These are phyloP conservation scores for Metschnikowia noctiluminum DNA, from an alignment of 805 yeast genomes.

Conservation along the genomic window DNA sequence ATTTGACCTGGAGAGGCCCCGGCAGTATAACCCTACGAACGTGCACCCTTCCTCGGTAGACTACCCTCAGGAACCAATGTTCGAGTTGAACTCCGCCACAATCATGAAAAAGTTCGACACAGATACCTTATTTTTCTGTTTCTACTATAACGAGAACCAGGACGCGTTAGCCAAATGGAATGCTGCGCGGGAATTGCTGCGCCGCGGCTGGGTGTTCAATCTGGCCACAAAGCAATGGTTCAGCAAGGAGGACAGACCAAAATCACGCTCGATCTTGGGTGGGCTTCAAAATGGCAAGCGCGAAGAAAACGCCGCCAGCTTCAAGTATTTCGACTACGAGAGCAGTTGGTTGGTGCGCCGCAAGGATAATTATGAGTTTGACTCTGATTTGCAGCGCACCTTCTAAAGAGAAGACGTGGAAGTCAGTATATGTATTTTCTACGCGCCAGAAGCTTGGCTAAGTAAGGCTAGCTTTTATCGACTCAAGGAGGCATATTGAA, in stretches of 20 bases:
- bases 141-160: slow-evolving; percentile 64
- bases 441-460: too few relatives aligned
- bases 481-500: too few relatives aligned
- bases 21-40: slow-evolving; percentile 67
- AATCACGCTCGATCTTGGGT: slow-evolving; percentile 22
- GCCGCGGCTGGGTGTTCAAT: slow-evolving; percentile 81
- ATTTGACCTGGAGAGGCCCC: slow-evolving; percentile 81
- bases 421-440: too few relatives aligned
- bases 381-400: slow-evolving; percentile 28
- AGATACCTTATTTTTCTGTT: slow-evolving; percentile 88
- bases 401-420: slow-evolving; percentile 13
- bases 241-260: slow-evolving; percentile 58
- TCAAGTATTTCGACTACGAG: slow-evolving; percentile 85
- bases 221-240: slow-evolving; percentile 78
- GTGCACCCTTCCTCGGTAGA: slow-evolving; percentile 88
- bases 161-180: slow-evolving; percentile 37
- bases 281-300: slow-evolving; percentile 15
- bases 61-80: slow-evolving; percentile 84
- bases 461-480: too few relatives aligned
- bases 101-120: slow-evolving; percentile 70
- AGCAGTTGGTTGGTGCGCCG: slow-evolving; percentile 49
- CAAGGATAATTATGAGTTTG: slow-evolving; percentile 38
- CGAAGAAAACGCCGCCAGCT: slow-evolving; percentile 42
- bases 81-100: slow-evolving; percentile 58
- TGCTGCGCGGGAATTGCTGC: slow-evolving; percentile 76